Base-by-base conservation (phyloP, 768 basidiomycete genomes). In the Vararia minispora region DNA sequence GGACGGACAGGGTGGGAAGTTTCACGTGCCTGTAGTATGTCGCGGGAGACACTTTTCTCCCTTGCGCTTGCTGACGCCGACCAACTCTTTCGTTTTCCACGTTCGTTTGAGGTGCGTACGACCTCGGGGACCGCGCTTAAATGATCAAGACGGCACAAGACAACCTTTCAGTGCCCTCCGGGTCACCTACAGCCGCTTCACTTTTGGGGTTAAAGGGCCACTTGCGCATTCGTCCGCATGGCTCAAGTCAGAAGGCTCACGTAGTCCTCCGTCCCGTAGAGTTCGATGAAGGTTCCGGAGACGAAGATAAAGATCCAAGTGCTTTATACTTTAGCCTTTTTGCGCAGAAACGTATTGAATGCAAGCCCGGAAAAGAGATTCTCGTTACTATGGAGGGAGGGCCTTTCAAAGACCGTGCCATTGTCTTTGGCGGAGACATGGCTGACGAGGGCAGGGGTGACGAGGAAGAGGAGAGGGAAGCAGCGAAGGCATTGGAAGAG, bases 301-400 rank as follows among this genome's bases (percentile, higher is more conserved):
- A 66, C 37, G 65, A 64, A 36, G 65, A 53, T 8, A 57, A 61
- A n/a, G 54, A 56, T 16, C 38, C 47, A 14, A 50, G 54, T 21
- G 52, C 69, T 39, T 65, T 70, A 27, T 71, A 69, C 54, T 83
- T 79, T 52, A 72, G 67, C 51, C 60, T 83, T 10, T 76, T 79
- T 52, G 76, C 80, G 3, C 68, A 70, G 49, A 83, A 83, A 61
- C 61, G 73, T 43, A 75, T 83, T 53, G 74, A 74, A 52, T 69
- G 79, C 49, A 79, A 71, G 52, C 73, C 78, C 10, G 79, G 79
- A 41, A 79, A 79, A 57, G 76, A 78, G 58, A 71, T 83, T 36
- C 63, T 80, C 33, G 64, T 83, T 38, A 66, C 76, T 5, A 61
- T 82, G 20, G 66, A 61, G 21, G 68, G 76, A 46, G 71, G 71